phyloP scores from a whole-genome alignment of 805 yeast species.

The Wickerhamiella domercqiae region DNA sequence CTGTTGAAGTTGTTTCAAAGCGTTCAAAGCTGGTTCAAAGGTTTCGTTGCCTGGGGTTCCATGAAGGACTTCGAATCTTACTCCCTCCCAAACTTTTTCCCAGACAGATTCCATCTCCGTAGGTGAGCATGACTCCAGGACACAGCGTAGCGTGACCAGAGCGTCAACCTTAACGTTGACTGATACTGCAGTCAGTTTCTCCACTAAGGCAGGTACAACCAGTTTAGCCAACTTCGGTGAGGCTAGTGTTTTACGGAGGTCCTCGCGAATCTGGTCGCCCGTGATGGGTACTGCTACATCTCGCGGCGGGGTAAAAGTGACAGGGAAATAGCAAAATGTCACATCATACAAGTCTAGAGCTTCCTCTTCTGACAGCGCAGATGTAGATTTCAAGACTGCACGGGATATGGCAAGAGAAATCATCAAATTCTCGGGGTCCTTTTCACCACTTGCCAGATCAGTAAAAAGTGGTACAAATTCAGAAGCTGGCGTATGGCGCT shows the following conservation, averaged over 20 bases:
- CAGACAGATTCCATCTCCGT: constrained; percentile 43
- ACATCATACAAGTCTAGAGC: constrained; percentile 67
- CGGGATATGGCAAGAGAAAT: constrained; percentile 46
- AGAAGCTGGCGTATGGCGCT: neutral
- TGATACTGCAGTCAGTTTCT: constrained; percentile 42
- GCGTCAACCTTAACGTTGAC: constrained; percentile 47
- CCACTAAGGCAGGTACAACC: constrained; percentile 60
- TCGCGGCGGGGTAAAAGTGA: constrained; percentile 79
- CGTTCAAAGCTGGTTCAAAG: constrained; percentile 27
- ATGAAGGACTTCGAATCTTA: constrained; percentile 80
- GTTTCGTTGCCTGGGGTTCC: constrained; percentile 40
- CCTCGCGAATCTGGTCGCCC: constrained; percentile 48
- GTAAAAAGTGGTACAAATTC: constrained; percentile 42
- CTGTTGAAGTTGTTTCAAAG: constrained; percentile 29
- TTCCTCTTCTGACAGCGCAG: constrained; percentile 27
- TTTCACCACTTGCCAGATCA: constrained; percentile 69
- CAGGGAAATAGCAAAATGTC: constrained; percentile 90
- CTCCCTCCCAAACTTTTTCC: constrained; percentile 69
- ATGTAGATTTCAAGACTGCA: constrained; percentile 26
- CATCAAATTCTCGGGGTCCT: constrained; percentile 81
- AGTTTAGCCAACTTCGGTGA: constrained; percentile 59
- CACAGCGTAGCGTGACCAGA: constrained; percentile 40
- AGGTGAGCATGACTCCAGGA: constrained; percentile 37
- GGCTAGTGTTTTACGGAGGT: constrained; percentile 43
- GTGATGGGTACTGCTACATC: constrained; percentile 80